These are phyloP conservation scores for Schizochytrium sp. DNA, from an alignment of 108 stramenopile species.

Conservation along the genomic window DNA sequence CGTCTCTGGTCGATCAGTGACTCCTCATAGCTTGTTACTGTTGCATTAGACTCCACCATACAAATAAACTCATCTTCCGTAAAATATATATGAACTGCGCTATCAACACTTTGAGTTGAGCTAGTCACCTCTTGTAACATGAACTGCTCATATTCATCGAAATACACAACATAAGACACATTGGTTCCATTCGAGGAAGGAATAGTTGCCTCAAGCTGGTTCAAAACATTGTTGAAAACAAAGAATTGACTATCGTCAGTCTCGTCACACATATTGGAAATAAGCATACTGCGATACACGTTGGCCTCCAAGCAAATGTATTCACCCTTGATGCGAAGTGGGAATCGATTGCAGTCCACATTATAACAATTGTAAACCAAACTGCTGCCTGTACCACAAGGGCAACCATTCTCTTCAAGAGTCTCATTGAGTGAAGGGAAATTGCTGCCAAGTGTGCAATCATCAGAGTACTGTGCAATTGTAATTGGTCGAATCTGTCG, in stretches of 20 bases:
- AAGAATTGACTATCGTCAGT: background rate
- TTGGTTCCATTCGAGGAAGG: background rate
- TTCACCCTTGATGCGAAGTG: conserved; percentile 19
- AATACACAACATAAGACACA: conserved; percentile 20
- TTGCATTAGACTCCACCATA: background rate
- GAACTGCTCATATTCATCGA: background rate
- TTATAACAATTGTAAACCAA: background rate
- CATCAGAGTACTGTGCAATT: conserved; percentile 6
- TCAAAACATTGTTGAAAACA: conserved; percentile 20
- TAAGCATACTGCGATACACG: background rate
- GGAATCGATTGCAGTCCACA: background rate
- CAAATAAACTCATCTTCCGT: conserved; percentile 21
- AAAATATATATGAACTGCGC: background rate
- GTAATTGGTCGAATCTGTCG: background rate
- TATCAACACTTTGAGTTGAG: background rate
- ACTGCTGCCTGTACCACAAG: background rate
- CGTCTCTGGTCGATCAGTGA: background rate
- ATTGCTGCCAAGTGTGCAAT: conserved; percentile 24
- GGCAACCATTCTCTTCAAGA: background rate
- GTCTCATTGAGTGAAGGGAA: conserved; percentile 24
- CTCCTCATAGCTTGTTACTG: background rate
- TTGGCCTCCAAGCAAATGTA: conserved; percentile 50
- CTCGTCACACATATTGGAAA: conserved; percentile 33
- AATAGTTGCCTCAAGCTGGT: conserved; percentile 8
- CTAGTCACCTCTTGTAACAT: background rate